Conservation (phyloP, 2,329 filamentous ascomycete species). For the Colletotrichum limetticola region DNA sequence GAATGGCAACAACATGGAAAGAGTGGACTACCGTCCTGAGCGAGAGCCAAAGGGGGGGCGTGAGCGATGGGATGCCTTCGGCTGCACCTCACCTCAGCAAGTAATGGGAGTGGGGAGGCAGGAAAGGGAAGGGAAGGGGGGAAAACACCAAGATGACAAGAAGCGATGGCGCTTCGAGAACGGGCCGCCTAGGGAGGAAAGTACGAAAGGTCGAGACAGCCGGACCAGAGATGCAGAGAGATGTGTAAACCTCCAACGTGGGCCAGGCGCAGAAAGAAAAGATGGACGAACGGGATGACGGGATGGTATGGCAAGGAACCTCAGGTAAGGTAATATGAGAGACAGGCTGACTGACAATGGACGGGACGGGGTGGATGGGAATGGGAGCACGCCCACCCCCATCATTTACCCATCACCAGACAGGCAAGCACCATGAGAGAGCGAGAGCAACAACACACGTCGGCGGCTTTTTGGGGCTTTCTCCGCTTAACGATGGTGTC, state of each 20-base stretch:
- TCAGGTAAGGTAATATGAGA: constrained; percentile 1
- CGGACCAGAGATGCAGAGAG: not conserved
- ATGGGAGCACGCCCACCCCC: constrained; percentile 24
- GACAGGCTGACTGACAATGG: constrained; percentile 1
- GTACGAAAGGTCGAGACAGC: not conserved
- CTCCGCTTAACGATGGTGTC: not conserved
- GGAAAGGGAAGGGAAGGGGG: constrained; percentile 10
- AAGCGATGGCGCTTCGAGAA: constrained; percentile 29
- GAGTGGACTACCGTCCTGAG: constrained; percentile 10
- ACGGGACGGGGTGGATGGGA: constrained; percentile 20
- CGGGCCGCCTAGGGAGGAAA: constrained; percentile 18
- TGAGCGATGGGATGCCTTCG: not conserved
- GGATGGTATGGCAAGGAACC: constrained; percentile 9
- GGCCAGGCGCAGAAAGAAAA: constrained; percentile 29
- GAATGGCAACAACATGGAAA: constrained; percentile 38
- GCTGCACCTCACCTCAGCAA: constrained; percentile 7
- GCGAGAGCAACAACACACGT: not conserved
- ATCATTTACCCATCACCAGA: not conserved
- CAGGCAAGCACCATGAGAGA: not conserved
- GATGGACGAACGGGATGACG: constrained; percentile 20
- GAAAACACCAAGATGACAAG: constrained; percentile 33
- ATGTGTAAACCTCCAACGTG: constrained; percentile 31
- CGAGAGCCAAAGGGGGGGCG: constrained; percentile 35
- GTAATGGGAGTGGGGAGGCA: constrained; percentile 23
- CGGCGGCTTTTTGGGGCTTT: constrained; percentile 4